Evolutionary conservation across 2,329 filamentous ascomycete species (phyloP).

Genomic region (Trichoderma breve): DNA sequence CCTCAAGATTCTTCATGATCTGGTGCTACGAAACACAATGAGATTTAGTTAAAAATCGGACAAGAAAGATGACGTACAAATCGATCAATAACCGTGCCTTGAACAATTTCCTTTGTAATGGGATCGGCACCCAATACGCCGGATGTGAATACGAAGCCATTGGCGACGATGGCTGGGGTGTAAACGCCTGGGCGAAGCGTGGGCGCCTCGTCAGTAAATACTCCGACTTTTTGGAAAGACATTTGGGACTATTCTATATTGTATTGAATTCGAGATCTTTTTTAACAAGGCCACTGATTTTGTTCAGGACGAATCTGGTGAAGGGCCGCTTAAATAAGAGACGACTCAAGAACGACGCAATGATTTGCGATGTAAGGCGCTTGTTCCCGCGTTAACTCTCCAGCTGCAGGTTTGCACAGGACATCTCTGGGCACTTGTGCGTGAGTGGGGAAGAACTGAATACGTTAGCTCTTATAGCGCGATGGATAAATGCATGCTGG

Average conservation of each 20-base stretch:
- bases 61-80: neutral
- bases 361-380: neutral
- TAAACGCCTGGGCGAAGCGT: neutral
- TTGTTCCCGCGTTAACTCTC: neutral
- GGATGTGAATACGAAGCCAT: neutral
- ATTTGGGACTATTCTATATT: neutral
- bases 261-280: accelerated
- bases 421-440: neutral
- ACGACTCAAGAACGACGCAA: neutral
- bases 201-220: neutral
- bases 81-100: neutral
- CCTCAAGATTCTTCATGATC: neutral
- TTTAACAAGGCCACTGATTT: neutral
- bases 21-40: neutral
- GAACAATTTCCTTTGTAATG: neutral
- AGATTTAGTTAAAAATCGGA: neutral
- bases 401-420: neutral
- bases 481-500: neutral
- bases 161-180: neutral
- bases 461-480: neutral
- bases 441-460: neutral
- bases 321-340: neutral
- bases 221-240: neutral
- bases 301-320: neutral
- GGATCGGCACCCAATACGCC: neutral